Evolutionary conservation across 345 rosid genomes (phyloP).

Genomic region (Syzygium grande): DNA sequence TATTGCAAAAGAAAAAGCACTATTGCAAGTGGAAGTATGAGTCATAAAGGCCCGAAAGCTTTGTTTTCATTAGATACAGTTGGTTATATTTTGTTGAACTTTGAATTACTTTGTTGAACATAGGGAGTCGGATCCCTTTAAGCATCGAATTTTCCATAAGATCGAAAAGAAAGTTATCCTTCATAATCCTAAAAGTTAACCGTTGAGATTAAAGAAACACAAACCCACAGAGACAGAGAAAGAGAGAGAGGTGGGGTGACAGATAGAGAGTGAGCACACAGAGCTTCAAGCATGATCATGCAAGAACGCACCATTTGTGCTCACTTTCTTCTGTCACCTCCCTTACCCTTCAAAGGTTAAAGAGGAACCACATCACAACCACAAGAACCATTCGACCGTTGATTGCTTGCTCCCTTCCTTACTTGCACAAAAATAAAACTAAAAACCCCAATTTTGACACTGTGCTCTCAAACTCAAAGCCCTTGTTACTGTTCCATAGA

Average conservation of each 20-base stretch:
- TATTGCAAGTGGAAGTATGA: neutral
- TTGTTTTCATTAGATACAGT: neutral
- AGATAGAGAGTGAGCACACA: conserved; percentile 90
- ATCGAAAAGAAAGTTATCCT: neutral
- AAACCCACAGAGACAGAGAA: neutral
- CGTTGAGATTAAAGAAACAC: neutral
- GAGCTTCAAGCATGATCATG: conserved; percentile 74
- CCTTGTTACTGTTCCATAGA: neutral
- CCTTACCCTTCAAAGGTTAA: conserved; percentile 6
- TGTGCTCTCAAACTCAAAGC: neutral
- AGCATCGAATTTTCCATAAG: neutral
- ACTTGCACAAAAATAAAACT: neutral
- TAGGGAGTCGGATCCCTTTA: neutral
- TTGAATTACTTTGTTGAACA: neutral
- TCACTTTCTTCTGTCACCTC: conserved; percentile 99
- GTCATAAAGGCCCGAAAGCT: neutral
- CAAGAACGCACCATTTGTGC: conserved; percentile 89
- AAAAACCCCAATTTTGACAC: neutral
- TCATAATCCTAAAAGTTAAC: neutral
- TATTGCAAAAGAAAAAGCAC: neutral
- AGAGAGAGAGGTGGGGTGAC: conserved; percentile 40
- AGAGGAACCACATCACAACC: neutral
- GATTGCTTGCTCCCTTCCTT: neutral
- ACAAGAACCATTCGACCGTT: neutral
- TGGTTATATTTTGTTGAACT: neutral